Conservation (phyloP, 768 basidiomycete species). For the Kwoniella shandongensis region DNA sequence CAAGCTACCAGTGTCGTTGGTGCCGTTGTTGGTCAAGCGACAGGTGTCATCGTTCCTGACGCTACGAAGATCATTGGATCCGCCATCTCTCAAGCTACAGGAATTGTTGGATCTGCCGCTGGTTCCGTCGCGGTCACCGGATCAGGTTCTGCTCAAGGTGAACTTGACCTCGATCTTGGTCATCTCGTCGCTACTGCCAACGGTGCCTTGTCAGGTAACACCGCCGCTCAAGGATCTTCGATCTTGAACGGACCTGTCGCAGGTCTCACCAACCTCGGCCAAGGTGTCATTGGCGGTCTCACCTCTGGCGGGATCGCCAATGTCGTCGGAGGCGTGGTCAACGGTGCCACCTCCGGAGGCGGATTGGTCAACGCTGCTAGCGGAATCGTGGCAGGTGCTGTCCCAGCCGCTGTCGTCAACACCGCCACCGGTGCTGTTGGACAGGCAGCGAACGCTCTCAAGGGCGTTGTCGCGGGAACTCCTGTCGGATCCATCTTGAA, state of each 20-base stretch:
- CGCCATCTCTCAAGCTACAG: slow-evolving; percentile 6
- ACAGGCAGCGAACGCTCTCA: too few relatives aligned
- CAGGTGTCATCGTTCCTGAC: background rate
- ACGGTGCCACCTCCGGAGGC: background rate
- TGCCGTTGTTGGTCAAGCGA: slow-evolving; percentile 11
- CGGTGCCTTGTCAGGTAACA: too few relatives aligned
- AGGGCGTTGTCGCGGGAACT: too few relatives aligned
- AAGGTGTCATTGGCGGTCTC: background rate
- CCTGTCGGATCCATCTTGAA: too few relatives aligned
- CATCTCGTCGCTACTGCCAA: too few relatives aligned
- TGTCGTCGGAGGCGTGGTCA: slow-evolving; percentile 1
- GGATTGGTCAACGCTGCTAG: background rate
- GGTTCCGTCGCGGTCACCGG: slow-evolving; percentile 8
- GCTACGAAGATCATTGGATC: background rate
- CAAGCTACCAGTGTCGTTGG: background rate
- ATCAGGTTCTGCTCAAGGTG: too few relatives aligned
- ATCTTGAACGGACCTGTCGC: too few relatives aligned
- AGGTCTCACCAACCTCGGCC: background rate
- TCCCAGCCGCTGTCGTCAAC: background rate
- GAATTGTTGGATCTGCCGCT: background rate
- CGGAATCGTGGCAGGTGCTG: background rate
- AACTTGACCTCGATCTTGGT: too few relatives aligned
- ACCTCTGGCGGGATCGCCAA: background rate
- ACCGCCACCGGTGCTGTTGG: background rate
- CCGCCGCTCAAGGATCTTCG: too few relatives aligned